Percentiles rank a stretch among this genome's conserved stretches.
Evolutionary conservation across 1,139 yeast genomes (phyloP).

Genomic region (Candida buenavistaensis): DNA sequence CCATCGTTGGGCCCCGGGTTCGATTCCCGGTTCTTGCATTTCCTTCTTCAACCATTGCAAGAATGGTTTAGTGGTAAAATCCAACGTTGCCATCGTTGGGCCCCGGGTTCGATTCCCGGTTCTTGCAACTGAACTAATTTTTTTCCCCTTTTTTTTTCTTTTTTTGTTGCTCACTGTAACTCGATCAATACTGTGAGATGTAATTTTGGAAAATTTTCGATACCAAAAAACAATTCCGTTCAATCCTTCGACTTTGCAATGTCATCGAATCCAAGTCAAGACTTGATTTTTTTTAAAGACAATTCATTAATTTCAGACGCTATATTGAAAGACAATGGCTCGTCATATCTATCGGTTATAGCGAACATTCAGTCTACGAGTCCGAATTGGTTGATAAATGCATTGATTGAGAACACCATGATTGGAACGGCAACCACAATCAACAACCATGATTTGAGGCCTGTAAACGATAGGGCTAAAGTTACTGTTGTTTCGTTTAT

Average conservation of each 20-base stretch:
- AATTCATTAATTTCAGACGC: slow-evolving; percentile 43
- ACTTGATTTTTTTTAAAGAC: slow-evolving; percentile 55
- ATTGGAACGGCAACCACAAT: slow-evolving; percentile 37
- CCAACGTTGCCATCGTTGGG: slow-evolving; percentile 21
- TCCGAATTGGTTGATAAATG: slow-evolving; percentile 64
- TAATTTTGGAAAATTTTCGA: no score
- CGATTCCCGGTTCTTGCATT: slow-evolving; percentile 21
- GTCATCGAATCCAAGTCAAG: slow-evolving; percentile 51
- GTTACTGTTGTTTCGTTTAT: slow-evolving; percentile 46
- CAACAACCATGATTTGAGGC: slow-evolving; percentile 35
- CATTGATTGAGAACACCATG: slow-evolving; percentile 46
- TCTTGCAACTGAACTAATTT: no score
- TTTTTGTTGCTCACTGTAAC: no score
- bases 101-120: slow-evolving; percentile 22
- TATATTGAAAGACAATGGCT: slow-evolving; percentile 15
- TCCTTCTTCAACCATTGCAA: slow-evolving; percentile 37
- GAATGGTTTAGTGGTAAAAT: slow-evolving; percentile 20
- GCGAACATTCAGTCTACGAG: slow-evolving; percentile 63
- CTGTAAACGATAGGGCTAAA: slow-evolving; percentile 22
- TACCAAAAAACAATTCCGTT: no score
- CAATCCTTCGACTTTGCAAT: no score
- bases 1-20: slow-evolving; percentile 21
- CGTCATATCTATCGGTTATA: slow-evolving; percentile 41
- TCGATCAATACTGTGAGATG: no score
- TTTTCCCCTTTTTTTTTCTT: slow-evolving; percentile 27